Evolutionary conservation across 1,284 basidiomycete species (phyloP), one percentile per base, ranked within the genome.

Genomic region (Pholiota adiposa): DNA sequence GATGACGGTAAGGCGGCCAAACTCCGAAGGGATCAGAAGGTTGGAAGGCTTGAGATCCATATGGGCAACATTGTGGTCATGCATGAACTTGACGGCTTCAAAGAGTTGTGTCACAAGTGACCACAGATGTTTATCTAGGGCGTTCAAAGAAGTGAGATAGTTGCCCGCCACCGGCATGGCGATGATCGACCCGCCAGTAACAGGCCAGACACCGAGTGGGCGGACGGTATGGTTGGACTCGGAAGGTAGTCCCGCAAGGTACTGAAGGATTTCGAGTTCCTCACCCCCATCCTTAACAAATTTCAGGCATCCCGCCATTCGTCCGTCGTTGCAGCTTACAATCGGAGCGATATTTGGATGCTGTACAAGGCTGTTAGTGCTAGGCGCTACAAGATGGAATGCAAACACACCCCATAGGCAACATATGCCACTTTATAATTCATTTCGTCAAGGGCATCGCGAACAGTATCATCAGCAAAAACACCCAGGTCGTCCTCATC

Each of bases 61-160:
- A 46, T 55, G 54, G 14, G 54, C 54, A 46, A 55, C 43, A 31
- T 46, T 46, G n/a, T 55, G n/a, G 12, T 55, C 43, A n/a, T 55
- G 54, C 43, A 55, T 55, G 18, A 55, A 55, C 43, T 34, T 36
- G 43, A 55, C 43, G 31, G 54, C 54, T 48, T 55, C 54, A n/a
- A 55, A 55, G 27, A 55, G 54, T 23, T 55, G n/a, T n/a, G 19
- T 55, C 43, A n/a, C 12, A 25, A 48, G n/a, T n/a, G 54, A 46
- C 53, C 53, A 54, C 6, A 54, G 27, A 54, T 44, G n/a, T n/a
- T 38, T 46, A 46, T 54, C 41, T 46, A 31, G 38, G 53, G 43
- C 41, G 27, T 18, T 21, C 53, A 54, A 21, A 4, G 4, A 11
- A 33, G 53, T 54, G 27, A 46, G 40, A 54, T 14, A 23, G n/a